Evolutionary conservation across 257 asterid species (phyloP).

Genomic region (Galeopsis tetrahit): DNA sequence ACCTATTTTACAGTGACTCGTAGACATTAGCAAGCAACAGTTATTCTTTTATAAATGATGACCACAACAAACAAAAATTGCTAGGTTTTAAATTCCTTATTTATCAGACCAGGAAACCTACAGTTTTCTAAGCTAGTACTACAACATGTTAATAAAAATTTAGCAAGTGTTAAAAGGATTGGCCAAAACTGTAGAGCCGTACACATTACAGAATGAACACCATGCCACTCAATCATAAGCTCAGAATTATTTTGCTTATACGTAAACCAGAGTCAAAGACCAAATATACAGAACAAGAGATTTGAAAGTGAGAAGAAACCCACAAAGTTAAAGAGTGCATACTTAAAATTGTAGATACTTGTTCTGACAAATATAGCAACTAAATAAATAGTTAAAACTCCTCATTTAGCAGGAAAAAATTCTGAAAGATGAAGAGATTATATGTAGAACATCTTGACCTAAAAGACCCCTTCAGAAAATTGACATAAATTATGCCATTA

Average conservation of each 20-base stretch:
- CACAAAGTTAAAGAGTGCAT: constrained; percentile 19
- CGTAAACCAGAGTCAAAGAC: constrained; percentile 14
- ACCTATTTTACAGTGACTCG: constrained; percentile 53
- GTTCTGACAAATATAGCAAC: neutral
- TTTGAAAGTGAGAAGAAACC: constrained; percentile 24
- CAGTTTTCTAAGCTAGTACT: constrained; percentile 10
- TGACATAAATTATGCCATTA: neutral
- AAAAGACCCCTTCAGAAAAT: constrained; percentile 4
- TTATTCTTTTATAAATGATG: neutral
- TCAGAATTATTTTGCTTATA: neutral
- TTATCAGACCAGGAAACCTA: constrained; percentile 5
- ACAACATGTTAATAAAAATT: constrained; percentile 14
- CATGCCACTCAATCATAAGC: constrained; percentile 8
- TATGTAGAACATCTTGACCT: constrained; percentile 15
- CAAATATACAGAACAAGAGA: constrained; percentile 13
- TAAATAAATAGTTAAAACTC: constrained; percentile 1
- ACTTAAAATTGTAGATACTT: constrained; percentile 2
- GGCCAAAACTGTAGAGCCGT: neutral
- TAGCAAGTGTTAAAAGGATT: constrained; percentile 13
- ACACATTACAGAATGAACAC: constrained; percentile 25
- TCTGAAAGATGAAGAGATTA: constrained; percentile 3
- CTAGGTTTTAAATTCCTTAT: neutral
- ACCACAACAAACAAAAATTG: constrained; percentile 23
- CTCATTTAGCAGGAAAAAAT: constrained; percentile 13
- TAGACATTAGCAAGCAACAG: constrained; percentile 35